Conservation (phyloP, 2,329 filamentous ascomycete genomes). For the Arthrocladium fulminans region DNA sequence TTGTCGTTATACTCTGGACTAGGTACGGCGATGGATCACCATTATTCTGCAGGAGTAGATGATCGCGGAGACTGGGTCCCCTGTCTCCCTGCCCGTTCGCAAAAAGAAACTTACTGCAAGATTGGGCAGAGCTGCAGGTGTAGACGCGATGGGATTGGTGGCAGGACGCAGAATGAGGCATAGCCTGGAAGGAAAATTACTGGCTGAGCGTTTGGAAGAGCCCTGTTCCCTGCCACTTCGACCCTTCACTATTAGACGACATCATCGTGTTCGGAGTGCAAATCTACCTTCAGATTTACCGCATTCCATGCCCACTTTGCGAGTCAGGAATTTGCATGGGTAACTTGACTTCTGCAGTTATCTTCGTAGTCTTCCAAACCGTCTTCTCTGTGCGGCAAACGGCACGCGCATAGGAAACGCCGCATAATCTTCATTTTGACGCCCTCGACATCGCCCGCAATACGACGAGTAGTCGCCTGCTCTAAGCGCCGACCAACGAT, state of each 20-base stretch:
- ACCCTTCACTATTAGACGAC: neutral
- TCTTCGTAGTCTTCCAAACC: neutral
- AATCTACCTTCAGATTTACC: slow-evolving; percentile 1
- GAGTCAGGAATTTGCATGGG: neutral
- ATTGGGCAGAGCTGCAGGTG: slow-evolving; percentile 1
- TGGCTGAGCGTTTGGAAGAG: neutral
- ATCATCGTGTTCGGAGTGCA: neutral
- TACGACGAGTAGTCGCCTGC: neutral
- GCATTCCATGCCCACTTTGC: neutral
- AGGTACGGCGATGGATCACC: no score
- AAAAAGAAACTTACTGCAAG: no score
- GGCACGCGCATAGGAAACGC: neutral
- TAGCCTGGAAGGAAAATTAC: slow-evolving; percentile 1
- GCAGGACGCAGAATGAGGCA: neutral
- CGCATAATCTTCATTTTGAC: neutral
- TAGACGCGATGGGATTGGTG: neutral
- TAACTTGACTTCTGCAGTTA: neutral
- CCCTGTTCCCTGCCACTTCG: slow-evolving; percentile 1
- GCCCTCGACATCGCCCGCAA: neutral
- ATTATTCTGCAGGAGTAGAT: no score
- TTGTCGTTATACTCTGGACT: no score
- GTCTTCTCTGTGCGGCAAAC: neutral
- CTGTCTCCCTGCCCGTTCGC: no score
- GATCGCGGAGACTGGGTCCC: no score
- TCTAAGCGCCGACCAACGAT: slow-evolving; percentile 16